Percentiles rank a stretch among this genome's conserved stretches.
Conservation (phyloP, 768 basidiomycete genomes). For the Russula dissimulans region DNA sequence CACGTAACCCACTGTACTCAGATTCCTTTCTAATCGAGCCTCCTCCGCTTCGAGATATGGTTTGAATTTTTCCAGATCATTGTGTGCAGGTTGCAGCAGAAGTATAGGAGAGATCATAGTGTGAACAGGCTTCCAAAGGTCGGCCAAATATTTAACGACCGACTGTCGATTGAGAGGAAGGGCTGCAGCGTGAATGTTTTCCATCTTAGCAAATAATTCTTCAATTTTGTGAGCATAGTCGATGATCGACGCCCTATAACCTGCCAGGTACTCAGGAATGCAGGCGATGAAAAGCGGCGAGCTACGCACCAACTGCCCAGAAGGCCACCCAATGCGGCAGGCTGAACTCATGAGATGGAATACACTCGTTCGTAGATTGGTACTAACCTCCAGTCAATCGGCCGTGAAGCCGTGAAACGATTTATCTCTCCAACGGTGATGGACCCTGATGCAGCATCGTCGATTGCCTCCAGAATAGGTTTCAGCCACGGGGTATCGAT, state of each 20-base stretch:
- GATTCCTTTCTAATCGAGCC: slow-evolving; percentile 19
- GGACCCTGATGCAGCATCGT: slow-evolving; percentile 29
- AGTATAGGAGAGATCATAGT: slow-evolving; percentile 2
- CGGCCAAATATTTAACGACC: not conserved
- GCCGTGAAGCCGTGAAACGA: slow-evolving; percentile 13
- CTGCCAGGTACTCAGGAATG: not conserved
- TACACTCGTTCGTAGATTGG: not conserved
- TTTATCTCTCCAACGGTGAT: slow-evolving; percentile 21
- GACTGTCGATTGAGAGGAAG: slow-evolving; percentile 11
- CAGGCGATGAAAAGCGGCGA: not conserved
- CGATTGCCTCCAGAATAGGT: slow-evolving; percentile 27
- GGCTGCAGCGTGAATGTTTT: not conserved
- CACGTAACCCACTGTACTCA: slow-evolving; percentile 22
- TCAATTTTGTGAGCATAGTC: slow-evolving; percentile 13
- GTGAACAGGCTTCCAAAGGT: slow-evolving; percentile 1
- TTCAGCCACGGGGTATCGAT: slow-evolving; percentile 20
- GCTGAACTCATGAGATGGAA: slow-evolving; percentile 1
- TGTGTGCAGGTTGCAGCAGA: not conserved
- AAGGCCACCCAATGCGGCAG: slow-evolving; percentile 28
- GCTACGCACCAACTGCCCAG: slow-evolving; percentile 22
- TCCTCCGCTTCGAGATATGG: slow-evolving; percentile 23
- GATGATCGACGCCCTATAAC: slow-evolving; percentile 8
- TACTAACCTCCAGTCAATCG: slow-evolving; percentile 23
- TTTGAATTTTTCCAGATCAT: slow-evolving; percentile 14
- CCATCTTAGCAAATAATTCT: slow-evolving; percentile 13